phyloP scores from a whole-genome alignment of 257 asterid genomes.

The Euphrasia confusa region DNA sequence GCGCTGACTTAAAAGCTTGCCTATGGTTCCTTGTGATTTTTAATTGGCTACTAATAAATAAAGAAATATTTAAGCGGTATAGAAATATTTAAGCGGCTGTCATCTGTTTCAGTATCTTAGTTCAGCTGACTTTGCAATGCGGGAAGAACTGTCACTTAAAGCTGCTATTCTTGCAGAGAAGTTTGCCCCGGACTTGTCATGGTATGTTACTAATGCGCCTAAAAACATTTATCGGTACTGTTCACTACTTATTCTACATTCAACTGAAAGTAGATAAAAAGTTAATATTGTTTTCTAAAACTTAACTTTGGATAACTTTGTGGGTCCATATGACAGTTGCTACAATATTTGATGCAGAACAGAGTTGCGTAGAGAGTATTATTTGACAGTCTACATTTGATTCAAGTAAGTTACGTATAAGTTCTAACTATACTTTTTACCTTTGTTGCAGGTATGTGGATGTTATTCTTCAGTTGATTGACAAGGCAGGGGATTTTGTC shows the following conservation, averaged over 20 bases:
- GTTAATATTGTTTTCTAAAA: conserved; percentile 8
- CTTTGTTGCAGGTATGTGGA: conserved; percentile 75
- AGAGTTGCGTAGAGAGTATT: conserved; percentile 8
- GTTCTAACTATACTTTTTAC: conserved; percentile 5
- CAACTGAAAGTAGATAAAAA: conserved; percentile 18
- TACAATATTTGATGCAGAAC: conserved; percentile 5
- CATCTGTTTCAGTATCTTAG: conserved; percentile 61
- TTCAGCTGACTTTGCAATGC: conserved; percentile 67
- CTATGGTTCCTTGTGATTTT: conserved; percentile 1
- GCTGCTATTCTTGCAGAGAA: conserved; percentile 95
- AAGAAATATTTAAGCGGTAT: conserved; percentile 22
- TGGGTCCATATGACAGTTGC: not conserved
- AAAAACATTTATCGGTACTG: conserved; percentile 8
- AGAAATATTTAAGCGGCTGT: conserved; percentile 22
- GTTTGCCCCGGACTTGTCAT: conserved; percentile 93
- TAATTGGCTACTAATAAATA: conserved; percentile 25
- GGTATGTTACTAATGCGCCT: conserved; percentile 42
- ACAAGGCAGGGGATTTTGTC: conserved; percentile 97
- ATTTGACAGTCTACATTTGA: conserved; percentile 12
- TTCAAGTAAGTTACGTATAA: conserved; percentile 10
- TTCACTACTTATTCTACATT: conserved; percentile 3
- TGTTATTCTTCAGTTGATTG: conserved; percentile 95
- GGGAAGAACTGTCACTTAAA: conserved; percentile 65
- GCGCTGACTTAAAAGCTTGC: conserved; percentile 27
- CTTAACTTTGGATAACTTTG: conserved; percentile 4